Percentiles rank a stretch among this genome's conserved stretches.
Evolutionary conservation across 148 eudicot genomes (phyloP).

Genomic region (Pouteria glomerata): DNA sequence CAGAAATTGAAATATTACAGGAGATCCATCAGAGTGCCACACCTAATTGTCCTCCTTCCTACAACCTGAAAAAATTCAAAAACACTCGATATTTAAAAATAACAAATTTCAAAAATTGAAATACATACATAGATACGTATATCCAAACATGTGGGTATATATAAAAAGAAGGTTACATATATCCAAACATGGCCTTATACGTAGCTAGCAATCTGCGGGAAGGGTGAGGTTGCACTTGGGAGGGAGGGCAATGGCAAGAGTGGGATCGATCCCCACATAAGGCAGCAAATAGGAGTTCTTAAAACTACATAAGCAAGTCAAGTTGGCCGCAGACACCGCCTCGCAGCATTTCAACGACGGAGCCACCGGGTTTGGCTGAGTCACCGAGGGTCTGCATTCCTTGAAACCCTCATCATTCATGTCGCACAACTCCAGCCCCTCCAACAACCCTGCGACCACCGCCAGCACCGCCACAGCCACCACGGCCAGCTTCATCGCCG

Average conservation of each 20-base stretch:
- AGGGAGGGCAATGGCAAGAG: slow-evolving; percentile 30
- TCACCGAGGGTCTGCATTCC: slow-evolving; percentile 25
- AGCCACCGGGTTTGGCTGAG: slow-evolving; percentile 21
- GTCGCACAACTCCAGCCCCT: slow-evolving; percentile 19
- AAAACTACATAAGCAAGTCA: slow-evolving; percentile 25
- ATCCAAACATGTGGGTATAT: no score
- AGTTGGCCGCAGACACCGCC: slow-evolving; percentile 24
- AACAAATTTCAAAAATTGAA: no score
- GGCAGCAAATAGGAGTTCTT: slow-evolving; percentile 26
- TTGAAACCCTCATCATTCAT: slow-evolving; percentile 22
- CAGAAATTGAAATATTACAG: no score
- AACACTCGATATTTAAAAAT: no score
- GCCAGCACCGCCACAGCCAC: slow-evolving; percentile 10
- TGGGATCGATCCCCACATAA: slow-evolving; percentile 32
- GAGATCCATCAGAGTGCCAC: no score
- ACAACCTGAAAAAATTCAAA: no score
- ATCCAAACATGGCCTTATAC: background rate
- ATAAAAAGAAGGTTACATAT: no score
- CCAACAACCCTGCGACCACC: background rate
- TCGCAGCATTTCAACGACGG: slow-evolving; percentile 22
- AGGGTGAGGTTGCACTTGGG: slow-evolving; percentile 25
- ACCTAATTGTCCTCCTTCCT: no score
- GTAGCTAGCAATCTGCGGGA: slow-evolving; percentile 19
- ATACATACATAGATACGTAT: no score
- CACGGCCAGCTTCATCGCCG: background rate